Evolutionary conservation across 2,329 filamentous ascomycete genomes (phyloP).

Genomic region (Nemania sp.): DNA sequence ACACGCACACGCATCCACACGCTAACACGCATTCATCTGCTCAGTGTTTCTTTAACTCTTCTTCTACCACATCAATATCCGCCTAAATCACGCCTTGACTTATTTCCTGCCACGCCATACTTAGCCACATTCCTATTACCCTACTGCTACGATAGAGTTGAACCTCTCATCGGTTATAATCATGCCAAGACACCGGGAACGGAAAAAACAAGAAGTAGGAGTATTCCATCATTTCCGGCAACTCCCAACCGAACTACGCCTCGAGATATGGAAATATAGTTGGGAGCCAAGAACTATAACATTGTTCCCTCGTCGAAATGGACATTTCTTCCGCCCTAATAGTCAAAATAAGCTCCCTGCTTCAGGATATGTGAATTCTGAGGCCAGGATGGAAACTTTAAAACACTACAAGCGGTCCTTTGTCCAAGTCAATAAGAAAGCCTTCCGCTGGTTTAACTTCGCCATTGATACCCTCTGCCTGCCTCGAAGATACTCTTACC

Average conservation of each 20-base stretch:
- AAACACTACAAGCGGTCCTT: slow-evolving; percentile 10
- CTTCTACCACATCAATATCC: no score
- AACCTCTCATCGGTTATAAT: no score
- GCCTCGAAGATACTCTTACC: background rate
- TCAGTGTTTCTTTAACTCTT: no score
- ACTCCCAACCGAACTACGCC: slow-evolving; percentile 7
- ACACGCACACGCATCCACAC: no score
- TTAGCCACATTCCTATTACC: no score
- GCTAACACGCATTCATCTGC: no score
- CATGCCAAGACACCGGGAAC: background rate
- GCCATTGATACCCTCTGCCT: slow-evolving; percentile 7
- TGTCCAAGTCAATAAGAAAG: background rate
- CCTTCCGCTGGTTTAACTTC: slow-evolving; percentile 15
- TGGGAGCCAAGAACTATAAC: slow-evolving; percentile 8
- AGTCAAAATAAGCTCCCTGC: background rate
- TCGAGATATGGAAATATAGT: background rate
- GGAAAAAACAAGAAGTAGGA: background rate
- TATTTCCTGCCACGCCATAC: no score
- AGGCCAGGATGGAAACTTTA: slow-evolving; percentile 7
- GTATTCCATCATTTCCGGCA: slow-evolving; percentile 5
- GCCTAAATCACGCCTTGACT: no score
- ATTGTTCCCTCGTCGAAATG: background rate
- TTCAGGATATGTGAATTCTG: slow-evolving; percentile 11
- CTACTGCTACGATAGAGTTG: no score
- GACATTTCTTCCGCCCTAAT: background rate